These are phyloP conservation scores for Coniochaeta pulveracea DNA, from an alignment of 2,329 filamentous ascomycete genomes.

Conservation along the genomic window DNA sequence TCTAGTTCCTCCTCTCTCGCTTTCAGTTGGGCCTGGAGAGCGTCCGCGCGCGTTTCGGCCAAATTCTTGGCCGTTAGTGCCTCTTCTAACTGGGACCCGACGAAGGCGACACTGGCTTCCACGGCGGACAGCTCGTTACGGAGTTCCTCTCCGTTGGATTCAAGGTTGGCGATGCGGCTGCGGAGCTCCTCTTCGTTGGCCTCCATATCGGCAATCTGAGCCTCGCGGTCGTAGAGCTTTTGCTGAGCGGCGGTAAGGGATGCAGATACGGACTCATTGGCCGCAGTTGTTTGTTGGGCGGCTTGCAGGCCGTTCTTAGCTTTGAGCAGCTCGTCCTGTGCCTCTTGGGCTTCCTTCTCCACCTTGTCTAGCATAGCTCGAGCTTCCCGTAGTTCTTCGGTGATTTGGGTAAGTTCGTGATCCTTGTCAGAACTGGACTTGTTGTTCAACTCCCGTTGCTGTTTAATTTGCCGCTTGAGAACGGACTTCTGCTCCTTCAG, in stretches of 20 bases:
- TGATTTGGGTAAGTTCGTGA: slow-evolving; percentile 47
- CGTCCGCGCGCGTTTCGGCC: slow-evolving; percentile 15
- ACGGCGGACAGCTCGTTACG: slow-evolving; percentile 17
- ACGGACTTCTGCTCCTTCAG: slow-evolving; percentile 83
- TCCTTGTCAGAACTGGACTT: slow-evolving; percentile 69
- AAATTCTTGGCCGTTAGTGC: slow-evolving; percentile 16
- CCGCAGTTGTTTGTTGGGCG: slow-evolving; percentile 17
- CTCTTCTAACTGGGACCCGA: slow-evolving; percentile 23
- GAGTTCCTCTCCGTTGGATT: slow-evolving; percentile 14
- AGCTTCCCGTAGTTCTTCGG: slow-evolving; percentile 39
- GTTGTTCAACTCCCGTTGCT: slow-evolving; percentile 85
- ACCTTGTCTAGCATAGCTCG: slow-evolving; percentile 17
- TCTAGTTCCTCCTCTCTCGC: slow-evolving; percentile 40
- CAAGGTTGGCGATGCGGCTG: slow-evolving; percentile 23
- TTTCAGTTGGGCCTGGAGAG: slow-evolving; percentile 31
- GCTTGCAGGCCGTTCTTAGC: slow-evolving; percentile 35
- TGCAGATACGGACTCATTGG: slow-evolving; percentile 16
- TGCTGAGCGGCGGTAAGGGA: slow-evolving; percentile 18
- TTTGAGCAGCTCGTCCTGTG: slow-evolving; percentile 36
- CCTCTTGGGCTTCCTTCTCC: slow-evolving; percentile 22
- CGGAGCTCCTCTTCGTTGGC: slow-evolving; percentile 25
- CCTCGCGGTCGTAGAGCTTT: slow-evolving; percentile 30
- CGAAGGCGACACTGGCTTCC: slow-evolving; percentile 24
- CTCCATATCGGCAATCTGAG: slow-evolving; percentile 31
- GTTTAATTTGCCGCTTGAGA: slow-evolving; percentile 83